Evolutionary conservation across 2,329 filamentous ascomycete genomes (phyloP).

Genomic region (Colletotrichum lupini): DNA sequence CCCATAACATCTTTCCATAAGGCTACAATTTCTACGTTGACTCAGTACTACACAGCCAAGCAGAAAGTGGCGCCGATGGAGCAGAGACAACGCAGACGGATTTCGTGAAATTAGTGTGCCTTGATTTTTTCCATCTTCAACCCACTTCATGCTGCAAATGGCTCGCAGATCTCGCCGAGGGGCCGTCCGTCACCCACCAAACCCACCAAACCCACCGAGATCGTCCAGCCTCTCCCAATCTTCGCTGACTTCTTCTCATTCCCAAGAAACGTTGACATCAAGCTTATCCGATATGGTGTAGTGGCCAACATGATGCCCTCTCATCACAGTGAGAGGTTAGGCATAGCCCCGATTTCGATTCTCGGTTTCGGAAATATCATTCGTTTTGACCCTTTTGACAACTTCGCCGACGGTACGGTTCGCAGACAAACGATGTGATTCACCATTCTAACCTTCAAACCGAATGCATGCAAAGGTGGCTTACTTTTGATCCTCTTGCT

Average conservation of each 20-base stretch:
- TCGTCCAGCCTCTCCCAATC: no score
- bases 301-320: conserved; percentile 33
- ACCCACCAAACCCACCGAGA: background rate
- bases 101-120: background rate
- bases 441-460: no score
- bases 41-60: background rate
- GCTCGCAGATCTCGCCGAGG: background rate
- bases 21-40: no score
- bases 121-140: background rate
- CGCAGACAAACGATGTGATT: no score
- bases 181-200: background rate
- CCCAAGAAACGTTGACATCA: fast-evolving
- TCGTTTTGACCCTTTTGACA: background rate
- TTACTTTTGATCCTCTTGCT: no score
- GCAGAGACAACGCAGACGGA: background rate
- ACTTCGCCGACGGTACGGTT: no score
- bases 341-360: conserved; percentile 35
- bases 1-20: no score
- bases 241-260: background rate
- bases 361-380: conserved; percentile 17
- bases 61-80: background rate
- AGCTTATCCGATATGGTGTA: conserved; percentile 29
- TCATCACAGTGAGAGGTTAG: conserved; percentile 21
- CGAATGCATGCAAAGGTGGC: no score
- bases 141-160: background rate